Evolutionary conservation across 768 basidiomycete genomes (phyloP).

Genomic region (Boletus speciosus): DNA sequence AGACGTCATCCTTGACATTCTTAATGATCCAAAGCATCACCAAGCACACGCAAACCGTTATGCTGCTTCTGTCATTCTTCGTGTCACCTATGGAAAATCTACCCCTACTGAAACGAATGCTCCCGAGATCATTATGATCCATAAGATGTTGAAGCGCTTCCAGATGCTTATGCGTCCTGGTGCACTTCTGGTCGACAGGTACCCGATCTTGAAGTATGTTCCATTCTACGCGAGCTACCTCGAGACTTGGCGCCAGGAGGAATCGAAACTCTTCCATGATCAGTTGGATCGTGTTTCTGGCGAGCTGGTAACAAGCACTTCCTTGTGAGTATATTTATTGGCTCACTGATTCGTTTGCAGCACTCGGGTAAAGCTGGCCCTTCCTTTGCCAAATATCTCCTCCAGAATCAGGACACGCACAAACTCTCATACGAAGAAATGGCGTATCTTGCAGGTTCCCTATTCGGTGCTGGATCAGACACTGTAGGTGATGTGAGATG

Average conservation of each 20-base stretch:
- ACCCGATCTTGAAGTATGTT: constrained; percentile 42
- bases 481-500: constrained; percentile 36
- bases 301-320: constrained; percentile 37
- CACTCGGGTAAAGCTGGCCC: constrained; percentile 23
- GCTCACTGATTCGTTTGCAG: constrained; percentile 14
- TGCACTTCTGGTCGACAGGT: constrained; percentile 33
- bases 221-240: constrained; percentile 63
- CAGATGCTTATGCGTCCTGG: constrained; percentile 37
- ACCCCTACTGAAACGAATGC: constrained; percentile 28
- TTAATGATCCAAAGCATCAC: constrained; percentile 38
- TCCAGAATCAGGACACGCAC: constrained; percentile 52
- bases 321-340: background rate
- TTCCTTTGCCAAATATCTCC: constrained; percentile 57
- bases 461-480: constrained; percentile 67
- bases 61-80: constrained; percentile 35
- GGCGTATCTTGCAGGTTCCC: constrained; percentile 59
- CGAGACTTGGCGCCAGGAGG: constrained; percentile 52
- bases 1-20: constrained; percentile 32
- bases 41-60: constrained; percentile 52
- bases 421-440: constrained; percentile 55
- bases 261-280: constrained; percentile 51
- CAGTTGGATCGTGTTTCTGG: constrained; percentile 45
- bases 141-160: constrained; percentile 35
- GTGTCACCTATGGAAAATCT: constrained; percentile 34
- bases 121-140: constrained; percentile 33